These are phyloP conservation scores for Corylus americana DNA, from an alignment of 306 rosid species.

Conservation along the genomic window DNA sequence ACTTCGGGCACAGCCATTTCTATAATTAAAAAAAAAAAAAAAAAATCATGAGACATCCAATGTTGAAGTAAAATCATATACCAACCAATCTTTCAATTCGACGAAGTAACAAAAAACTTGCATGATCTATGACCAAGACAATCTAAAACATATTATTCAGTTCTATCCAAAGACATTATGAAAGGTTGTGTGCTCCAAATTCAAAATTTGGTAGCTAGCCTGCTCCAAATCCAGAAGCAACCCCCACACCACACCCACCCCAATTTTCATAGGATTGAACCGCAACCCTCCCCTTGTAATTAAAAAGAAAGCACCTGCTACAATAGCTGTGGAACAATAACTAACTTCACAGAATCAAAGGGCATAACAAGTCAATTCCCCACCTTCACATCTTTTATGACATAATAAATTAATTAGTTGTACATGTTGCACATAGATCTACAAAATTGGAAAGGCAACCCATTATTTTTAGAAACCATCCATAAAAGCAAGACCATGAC, in stretches of 20 bases:
- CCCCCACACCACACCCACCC: neutral
- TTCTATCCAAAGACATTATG: neutral
- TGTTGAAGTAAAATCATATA: neutral
- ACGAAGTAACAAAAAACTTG: neutral
- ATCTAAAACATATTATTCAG: neutral
- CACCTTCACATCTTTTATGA: neutral
- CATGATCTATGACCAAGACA: neutral
- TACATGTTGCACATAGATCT: neutral
- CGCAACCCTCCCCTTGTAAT: neutral
- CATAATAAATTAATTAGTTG: neutral
- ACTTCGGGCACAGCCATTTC: constrained; percentile 46
- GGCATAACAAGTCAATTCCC: neutral
- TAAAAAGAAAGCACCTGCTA: neutral
- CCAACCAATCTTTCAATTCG: neutral
- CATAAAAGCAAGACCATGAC: neutral
- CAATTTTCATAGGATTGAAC: neutral
- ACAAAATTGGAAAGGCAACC: neutral
- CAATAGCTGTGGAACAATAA: neutral
- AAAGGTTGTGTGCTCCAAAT: neutral
- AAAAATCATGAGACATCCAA: neutral
- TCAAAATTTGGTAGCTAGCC: neutral
- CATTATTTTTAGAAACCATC: neutral
- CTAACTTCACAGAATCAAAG: neutral
- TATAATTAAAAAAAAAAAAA: neutral
- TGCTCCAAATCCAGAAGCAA: neutral